phyloP scores from a whole-genome alignment of 805 yeast genomes.

The Hanseniaspora guilliermondii region DNA sequence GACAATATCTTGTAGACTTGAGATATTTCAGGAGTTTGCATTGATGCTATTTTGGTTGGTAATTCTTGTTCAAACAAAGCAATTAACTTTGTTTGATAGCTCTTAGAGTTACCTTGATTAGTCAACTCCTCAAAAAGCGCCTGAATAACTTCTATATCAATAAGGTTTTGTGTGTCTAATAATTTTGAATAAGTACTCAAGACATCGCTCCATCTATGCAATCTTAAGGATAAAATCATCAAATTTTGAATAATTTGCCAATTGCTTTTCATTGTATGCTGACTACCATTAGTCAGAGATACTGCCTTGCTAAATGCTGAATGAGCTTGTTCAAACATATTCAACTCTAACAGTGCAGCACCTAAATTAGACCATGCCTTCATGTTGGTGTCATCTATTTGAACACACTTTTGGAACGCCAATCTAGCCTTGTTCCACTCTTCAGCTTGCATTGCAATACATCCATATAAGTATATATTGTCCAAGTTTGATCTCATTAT shows the following conservation, averaged over 20 bases:
- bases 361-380: conserved; percentile 89
- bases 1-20: conserved; percentile 53
- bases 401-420: conserved; percentile 82
- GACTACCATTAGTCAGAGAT: conserved; percentile 63
- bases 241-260: conserved; percentile 91
- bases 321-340: conserved; percentile 65
- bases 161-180: conserved; percentile 46
- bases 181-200: conserved; percentile 53
- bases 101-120: conserved; percentile 32
- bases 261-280: conserved; percentile 57
- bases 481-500: conserved; percentile 48
- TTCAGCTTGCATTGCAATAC: conserved; percentile 64
- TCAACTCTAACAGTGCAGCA: conserved; percentile 54
- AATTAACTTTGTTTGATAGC: conserved; percentile 46
- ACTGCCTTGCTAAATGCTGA: conserved; percentile 75
- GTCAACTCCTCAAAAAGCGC: conserved; percentile 55
- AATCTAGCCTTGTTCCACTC: conserved; percentile 72
- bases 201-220: conserved; percentile 83
- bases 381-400: conserved; percentile 67
- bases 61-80: conserved; percentile 5
- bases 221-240: conserved; percentile 63
- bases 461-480: conserved; percentile 88
- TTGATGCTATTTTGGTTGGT: conserved; percentile 7
- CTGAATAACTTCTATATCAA: conserved; percentile 67
- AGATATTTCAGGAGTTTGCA: conserved; percentile 4